These are phyloP conservation scores for Globisporangium abappressorium DNA, from an alignment of 352 stramenopile genomes.

Conservation along the genomic window DNA sequence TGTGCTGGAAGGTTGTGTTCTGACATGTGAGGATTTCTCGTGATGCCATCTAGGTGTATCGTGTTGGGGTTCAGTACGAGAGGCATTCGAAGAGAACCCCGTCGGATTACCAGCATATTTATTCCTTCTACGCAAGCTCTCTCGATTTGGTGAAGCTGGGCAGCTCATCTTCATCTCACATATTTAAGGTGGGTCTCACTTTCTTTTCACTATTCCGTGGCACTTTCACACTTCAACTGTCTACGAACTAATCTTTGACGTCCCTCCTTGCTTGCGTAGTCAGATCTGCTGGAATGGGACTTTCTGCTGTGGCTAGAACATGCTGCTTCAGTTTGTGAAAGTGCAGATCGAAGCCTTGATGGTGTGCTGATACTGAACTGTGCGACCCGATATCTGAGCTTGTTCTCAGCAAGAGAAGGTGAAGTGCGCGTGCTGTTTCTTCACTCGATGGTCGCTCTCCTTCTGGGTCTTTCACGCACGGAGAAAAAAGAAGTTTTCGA, in stretches of 20 bases:
- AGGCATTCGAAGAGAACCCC: conserved; percentile 30
- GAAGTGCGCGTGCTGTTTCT: conserved; percentile 5
- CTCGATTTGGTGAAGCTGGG: conserved; percentile 13
- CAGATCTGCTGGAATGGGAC: conserved; percentile 43
- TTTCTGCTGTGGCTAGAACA: conserved; percentile 66
- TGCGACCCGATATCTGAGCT: conserved; percentile 29
- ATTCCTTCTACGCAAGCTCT: conserved; percentile 39
- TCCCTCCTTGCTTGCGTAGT: conserved; percentile 20
- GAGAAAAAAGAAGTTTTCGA: neutral
- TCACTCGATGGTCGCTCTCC: conserved; percentile 6
- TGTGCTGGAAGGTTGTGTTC: neutral
- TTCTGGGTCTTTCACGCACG: conserved; percentile 6
- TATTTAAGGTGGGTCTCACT: conserved; percentile 12
- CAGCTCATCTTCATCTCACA: neutral
- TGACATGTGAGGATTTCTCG: neutral
- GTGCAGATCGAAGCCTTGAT: conserved; percentile 24
- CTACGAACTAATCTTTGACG: neutral
- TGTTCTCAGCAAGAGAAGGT: conserved; percentile 12
- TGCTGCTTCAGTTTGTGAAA: conserved; percentile 47
- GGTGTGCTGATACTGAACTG: conserved; percentile 37
- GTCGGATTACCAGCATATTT: conserved; percentile 26
- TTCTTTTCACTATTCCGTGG: neutral
- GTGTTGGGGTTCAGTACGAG: conserved; percentile 62
- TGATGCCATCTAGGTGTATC: conserved; percentile 37
- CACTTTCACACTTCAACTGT: neutral